These are phyloP conservation scores for Lachnellula cervina DNA, from an alignment of 2,329 filamentous ascomycete genomes.

Conservation along the genomic window DNA sequence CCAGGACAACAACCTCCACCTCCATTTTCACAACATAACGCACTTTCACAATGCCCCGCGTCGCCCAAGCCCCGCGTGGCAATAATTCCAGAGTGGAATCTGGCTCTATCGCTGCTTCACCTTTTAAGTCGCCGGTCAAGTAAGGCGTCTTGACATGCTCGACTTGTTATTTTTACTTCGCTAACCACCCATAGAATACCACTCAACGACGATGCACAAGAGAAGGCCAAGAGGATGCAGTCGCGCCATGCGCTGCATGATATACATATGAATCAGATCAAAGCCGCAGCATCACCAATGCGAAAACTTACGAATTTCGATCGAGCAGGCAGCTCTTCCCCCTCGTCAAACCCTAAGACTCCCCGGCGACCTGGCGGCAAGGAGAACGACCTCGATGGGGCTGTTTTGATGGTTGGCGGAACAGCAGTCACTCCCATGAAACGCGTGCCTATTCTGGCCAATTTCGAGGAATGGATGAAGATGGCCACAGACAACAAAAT, in stretches of 20 bases:
- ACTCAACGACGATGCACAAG: conserved; percentile 89
- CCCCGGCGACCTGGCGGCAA: conserved; percentile 39
- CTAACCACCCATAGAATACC: conserved; percentile 61
- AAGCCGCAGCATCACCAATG: conserved; percentile 70
- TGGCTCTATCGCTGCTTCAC: conserved; percentile 26
- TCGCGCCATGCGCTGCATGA: conserved; percentile 85
- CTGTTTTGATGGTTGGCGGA: conserved; percentile 62
- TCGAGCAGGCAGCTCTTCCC: conserved; percentile 52
- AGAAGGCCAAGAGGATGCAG: conserved; percentile 83
- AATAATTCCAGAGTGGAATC: conserved; percentile 39
- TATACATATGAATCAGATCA: conserved; percentile 87
- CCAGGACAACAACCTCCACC: conserved; percentile 1
- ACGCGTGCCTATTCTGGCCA: conserved; percentile 89
- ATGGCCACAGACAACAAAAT: conserved; percentile 99
- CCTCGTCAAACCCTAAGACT: conserved; percentile 52
- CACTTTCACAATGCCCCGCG: conserved; percentile 46
- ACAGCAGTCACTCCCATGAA: conserved; percentile 90
- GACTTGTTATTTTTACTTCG: background rate
- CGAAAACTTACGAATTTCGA: conserved; percentile 59
- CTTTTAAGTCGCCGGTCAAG: conserved; percentile 34
- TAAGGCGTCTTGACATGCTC: conserved; percentile 12
- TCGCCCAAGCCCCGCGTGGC: conserved; percentile 41
- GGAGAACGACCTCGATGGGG: conserved; percentile 47
- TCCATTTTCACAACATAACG: too few species aligned
- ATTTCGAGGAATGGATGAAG: conserved; percentile 99